Evolutionary conservation across 1,284 basidiomycete species (phyloP).

Genomic region (Ustanciosporium gigantosporum): DNA sequence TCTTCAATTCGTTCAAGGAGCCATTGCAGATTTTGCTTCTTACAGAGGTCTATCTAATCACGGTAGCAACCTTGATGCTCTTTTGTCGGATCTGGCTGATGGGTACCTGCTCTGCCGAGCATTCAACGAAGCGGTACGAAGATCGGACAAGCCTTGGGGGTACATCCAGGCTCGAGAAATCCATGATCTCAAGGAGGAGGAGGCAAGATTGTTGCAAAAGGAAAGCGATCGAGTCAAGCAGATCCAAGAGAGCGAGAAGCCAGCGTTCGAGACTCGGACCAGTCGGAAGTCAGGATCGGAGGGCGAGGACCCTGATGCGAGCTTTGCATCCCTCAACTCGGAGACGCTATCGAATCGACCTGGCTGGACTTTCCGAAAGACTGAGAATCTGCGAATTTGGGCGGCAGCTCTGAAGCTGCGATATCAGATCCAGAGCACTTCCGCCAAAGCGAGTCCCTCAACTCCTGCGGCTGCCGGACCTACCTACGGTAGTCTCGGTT

Average conservation of each 20-base stretch:
- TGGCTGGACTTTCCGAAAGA: constrained; percentile 42
- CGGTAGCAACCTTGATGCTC: too few relatives aligned
- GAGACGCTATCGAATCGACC: constrained; percentile 4
- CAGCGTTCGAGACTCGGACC: constrained; percentile 3
- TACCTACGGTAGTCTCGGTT: constrained; percentile 16
- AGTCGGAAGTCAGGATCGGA: constrained; percentile 7
- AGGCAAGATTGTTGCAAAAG: constrained; percentile 63
- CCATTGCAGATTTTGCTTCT: too few relatives aligned
- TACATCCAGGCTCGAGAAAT: constrained; percentile 76
- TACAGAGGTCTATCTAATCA: too few relatives aligned
- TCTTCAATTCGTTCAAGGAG: too few relatives aligned
- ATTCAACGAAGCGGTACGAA: constrained; percentile 77
- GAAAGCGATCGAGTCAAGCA: constrained; percentile 36
- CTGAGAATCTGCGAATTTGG: constrained; percentile 44
- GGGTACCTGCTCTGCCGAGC: constrained; percentile 78
- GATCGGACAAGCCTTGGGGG: constrained; percentile 82
- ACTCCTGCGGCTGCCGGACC: constrained; percentile 1
- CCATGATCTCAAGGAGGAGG: constrained; percentile 63
- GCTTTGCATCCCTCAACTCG: not conserved
- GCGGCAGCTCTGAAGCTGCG: constrained; percentile 37
- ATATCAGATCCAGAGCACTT: constrained; percentile 31
- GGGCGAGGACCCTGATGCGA: not conserved
- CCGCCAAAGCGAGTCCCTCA: not conserved
- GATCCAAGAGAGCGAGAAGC: constrained; percentile 53
- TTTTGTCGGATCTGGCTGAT: constrained; percentile 53